phyloP scores from a whole-genome alignment of 306 rosid species.

The Lagenaria siceraria region DNA sequence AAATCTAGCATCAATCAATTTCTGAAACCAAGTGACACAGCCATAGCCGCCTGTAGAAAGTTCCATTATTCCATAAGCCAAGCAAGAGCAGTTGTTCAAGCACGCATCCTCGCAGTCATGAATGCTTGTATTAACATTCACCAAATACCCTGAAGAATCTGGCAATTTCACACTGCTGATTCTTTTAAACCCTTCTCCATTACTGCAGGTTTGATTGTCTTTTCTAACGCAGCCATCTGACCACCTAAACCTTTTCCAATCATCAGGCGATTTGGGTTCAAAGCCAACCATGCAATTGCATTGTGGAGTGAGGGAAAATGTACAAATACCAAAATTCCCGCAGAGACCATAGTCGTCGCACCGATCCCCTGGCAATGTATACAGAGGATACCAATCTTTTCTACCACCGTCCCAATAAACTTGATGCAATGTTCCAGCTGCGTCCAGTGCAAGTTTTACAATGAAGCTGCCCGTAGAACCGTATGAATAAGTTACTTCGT shows the following conservation, averaged over 20 bases:
- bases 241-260: slow-evolving; percentile 6
- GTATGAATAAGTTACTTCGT: slow-evolving; percentile 24
- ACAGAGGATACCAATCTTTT: slow-evolving; percentile 20
- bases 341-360: slow-evolving; percentile 36
- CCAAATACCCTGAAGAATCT: not conserved
- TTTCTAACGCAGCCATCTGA: slow-evolving; percentile 6
- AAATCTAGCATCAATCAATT: slow-evolving; percentile 14
- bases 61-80: slow-evolving; percentile 11
- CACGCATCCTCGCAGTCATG: slow-evolving; percentile 13
- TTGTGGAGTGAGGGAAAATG: not conserved
- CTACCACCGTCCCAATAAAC: slow-evolving; percentile 22
- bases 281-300: slow-evolving; percentile 8
- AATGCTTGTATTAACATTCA: not conserved
- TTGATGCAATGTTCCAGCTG: not conserved
- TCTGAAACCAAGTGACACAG: slow-evolving; percentile 21
- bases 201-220: not conserved
- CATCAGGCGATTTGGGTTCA: slow-evolving; percentile 1
- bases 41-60: not conserved
- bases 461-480: not conserved
- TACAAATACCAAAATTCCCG: slow-evolving; percentile 30
- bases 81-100: slow-evolving; percentile 19
- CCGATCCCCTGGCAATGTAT: slow-evolving; percentile 18
- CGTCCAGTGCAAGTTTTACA: too few relatives aligned
- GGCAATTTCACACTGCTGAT: not conserved
- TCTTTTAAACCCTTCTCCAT: slow-evolving; percentile 10